Evolutionary conservation across 2,329 filamentous ascomycete genomes (phyloP), one percentile per base, ranked within the genome.

Genomic region (Corynespora cassiicola): DNA sequence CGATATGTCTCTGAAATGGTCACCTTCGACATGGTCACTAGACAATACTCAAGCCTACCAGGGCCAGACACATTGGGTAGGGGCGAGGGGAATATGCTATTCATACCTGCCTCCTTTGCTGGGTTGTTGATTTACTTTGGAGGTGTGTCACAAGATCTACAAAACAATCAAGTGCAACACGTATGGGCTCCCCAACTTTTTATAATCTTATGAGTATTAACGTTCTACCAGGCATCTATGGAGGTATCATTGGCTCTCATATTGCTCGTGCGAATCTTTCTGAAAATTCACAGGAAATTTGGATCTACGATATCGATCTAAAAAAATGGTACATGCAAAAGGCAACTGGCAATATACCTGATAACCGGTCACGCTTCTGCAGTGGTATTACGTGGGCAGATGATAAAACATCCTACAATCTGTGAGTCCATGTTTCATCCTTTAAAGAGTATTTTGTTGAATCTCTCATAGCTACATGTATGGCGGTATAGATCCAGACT

Each of bases 41-140:
- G 28, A 17, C 16, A 20, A 16, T 31, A 31, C n/a, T n/a, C n/a
- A n/a, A n/a, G n/a, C n/a, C n/a, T n/a, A n/a, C n/a, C n/a, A n/a
- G n/a, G n/a, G n/a, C n/a, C n/a, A n/a, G n/a, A n/a, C n/a, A n/a
- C n/a, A n/a, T n/a, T n/a, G n/a, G n/a, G n/a, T n/a, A n/a, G n/a
- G n/a, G n/a, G n/a, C n/a, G 81, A 84, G 52, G 81, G 81, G 0
- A 69, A 69, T 1, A 73, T 84, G 71, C 65, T 79, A 1, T 83
- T 78, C 49, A 66, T 84, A 14, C 81, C 81, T 2, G 75, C 76
- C 6, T 76, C 78, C n/a, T 75, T 80, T 42, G 68, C 63, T 8
- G 81, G 81, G 0, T 69, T 84, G 66, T 61, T 84, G 31, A 68
- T 84, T 1, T 81, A 82, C 47, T 77, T 84, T 55, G 81, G 81